phyloP scores from a whole-genome alignment of 495 filamentous ascomycete species.

The Penicillium subrubescens region DNA sequence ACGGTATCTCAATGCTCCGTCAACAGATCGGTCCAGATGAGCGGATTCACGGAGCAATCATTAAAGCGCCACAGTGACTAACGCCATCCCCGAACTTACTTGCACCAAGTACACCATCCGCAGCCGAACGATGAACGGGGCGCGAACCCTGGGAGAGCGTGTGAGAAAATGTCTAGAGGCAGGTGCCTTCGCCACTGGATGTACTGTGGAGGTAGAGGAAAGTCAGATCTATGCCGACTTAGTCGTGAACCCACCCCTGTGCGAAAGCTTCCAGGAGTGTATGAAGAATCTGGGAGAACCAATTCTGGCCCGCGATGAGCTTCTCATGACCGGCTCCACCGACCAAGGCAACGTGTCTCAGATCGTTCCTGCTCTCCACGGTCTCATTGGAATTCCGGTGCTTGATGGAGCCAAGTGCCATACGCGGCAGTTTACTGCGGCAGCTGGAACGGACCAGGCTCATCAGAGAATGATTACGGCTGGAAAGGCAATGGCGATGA shows the following conservation, averaged over 20 bases:
- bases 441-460: constrained; percentile 3
- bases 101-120: neutral
- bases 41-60: constrained; percentile 1
- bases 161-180: constrained; percentile 51
- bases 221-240: neutral
- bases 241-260: neutral
- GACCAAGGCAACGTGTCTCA: neutral
- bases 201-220: constrained; percentile 18
- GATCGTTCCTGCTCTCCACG: neutral
- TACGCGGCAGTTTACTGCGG: constrained; percentile 7
- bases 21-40: constrained; percentile 4
- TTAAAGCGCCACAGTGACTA: neutral
- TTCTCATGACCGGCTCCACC: neutral
- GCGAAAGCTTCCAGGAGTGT: neutral
- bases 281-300: neutral
- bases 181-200: constrained; percentile 50
- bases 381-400: neutral
- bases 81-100: neutral
- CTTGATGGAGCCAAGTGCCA: constrained; percentile 1
- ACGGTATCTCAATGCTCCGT: constrained; percentile 3
- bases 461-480: neutral
- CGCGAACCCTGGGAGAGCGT: constrained; percentile 33
- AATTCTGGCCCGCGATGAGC: neutral
- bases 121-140: neutral
- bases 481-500: neutral